Percentiles rank a stretch among this genome's conserved stretches.
Evolutionary conservation across 371 early-diverging fungal species (phyloP).

Genomic region (Mucor indicus): DNA sequence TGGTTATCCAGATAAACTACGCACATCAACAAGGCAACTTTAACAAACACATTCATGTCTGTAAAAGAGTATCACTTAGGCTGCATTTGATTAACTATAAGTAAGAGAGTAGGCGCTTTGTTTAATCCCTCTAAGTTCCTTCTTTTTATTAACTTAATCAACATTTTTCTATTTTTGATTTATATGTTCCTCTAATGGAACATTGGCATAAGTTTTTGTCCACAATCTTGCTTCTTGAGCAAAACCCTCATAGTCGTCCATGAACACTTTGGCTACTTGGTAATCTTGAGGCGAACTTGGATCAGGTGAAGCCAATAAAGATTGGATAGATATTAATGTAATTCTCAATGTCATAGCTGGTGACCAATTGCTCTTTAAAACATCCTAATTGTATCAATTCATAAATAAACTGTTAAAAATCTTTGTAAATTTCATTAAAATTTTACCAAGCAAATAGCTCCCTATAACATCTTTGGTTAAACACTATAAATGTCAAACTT

Average conservation of each 20-base stretch:
- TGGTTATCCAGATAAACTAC: too few relatives aligned
- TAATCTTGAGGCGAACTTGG: conserved; percentile 46
- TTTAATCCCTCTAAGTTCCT: too few relatives aligned
- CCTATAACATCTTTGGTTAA: conserved; percentile 16
- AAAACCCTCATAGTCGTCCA: conserved; percentile 3
- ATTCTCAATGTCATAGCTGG: conserved; percentile 45
- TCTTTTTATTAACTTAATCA: background rate
- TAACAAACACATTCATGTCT: too few relatives aligned
- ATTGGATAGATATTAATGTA: conserved; percentile 46
- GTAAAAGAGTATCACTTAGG: too few relatives aligned
- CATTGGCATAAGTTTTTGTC: conserved; percentile 8
- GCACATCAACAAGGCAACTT: too few relatives aligned
- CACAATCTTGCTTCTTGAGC: conserved; percentile 2
- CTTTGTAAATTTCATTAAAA: background rate
- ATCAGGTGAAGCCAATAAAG: conserved; percentile 50
- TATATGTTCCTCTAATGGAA: conserved; percentile 1
- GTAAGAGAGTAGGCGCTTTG: too few relatives aligned
- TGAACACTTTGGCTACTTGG: conserved; percentile 20
- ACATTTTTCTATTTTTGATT: background rate
- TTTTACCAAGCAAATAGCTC: conserved; percentile 47
- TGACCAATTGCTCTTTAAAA: conserved; percentile 51
- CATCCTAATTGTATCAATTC: conserved; percentile 1
- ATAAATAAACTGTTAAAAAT: too few relatives aligned
- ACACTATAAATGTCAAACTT: background rate
- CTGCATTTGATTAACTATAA: too few relatives aligned